Conservation (phyloP, 306 rosid genomes). For the Astragalus membranaceus region DNA sequence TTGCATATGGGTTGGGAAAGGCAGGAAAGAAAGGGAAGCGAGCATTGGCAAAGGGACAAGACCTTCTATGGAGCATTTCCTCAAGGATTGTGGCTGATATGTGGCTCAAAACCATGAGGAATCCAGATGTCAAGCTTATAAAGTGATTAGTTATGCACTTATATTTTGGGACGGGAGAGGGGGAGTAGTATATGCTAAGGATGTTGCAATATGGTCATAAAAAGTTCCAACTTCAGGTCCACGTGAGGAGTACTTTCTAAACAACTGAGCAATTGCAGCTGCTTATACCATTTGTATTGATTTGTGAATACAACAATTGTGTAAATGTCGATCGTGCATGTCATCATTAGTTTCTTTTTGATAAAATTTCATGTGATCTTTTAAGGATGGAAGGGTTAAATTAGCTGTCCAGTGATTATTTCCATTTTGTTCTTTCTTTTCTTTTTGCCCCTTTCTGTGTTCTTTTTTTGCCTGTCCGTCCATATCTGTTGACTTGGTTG, state of each 20-base stretch:
- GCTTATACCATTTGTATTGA: slow-evolving; percentile 3
- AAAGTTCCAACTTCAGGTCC: neutral
- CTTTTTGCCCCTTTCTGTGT: neutral
- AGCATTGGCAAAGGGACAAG: slow-evolving; percentile 41
- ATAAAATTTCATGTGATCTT: neutral
- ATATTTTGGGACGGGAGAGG: too few relatives aligned
- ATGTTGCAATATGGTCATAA: slow-evolving; percentile 7
- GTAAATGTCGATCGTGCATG: slow-evolving; percentile 11
- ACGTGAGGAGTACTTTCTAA: neutral
- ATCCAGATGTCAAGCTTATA: slow-evolving; percentile 72
- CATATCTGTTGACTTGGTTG: slow-evolving; percentile 12
- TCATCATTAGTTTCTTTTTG: slow-evolving; percentile 1
- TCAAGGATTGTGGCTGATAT: slow-evolving; percentile 82
- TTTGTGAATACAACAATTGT: neutral
- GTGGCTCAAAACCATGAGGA: slow-evolving; percentile 95
- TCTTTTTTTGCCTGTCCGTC: neutral
- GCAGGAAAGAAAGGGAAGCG: slow-evolving; percentile 63
- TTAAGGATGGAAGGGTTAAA: neutral
- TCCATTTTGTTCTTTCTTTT: neutral
- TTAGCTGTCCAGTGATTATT: neutral
- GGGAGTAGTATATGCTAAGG: too few relatives aligned
- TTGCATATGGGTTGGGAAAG: slow-evolving; percentile 72
- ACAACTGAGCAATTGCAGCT: neutral
- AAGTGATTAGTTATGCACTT: slow-evolving; percentile 13
- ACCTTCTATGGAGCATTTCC: slow-evolving; percentile 83